phyloP scores from a whole-genome alignment of 2,329 filamentous ascomycete species.

The Alternaria sp. region DNA sequence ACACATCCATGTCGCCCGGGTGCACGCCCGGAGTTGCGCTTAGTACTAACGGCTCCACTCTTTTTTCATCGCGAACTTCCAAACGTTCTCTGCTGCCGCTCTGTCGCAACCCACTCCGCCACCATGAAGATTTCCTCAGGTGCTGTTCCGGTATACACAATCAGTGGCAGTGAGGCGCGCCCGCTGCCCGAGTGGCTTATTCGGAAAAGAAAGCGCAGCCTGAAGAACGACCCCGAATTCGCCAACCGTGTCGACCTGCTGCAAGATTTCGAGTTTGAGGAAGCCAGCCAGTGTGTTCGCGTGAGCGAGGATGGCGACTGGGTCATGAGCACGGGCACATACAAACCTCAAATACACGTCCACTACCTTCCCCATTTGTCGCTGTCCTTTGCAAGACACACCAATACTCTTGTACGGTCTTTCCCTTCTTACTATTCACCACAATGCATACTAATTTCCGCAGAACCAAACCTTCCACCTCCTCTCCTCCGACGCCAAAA shows the following conservation, averaged over 20 bases:
- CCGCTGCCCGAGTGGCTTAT: conserved; percentile 96
- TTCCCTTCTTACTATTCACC: background rate
- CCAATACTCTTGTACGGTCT: conserved; percentile 68
- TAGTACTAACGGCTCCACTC: background rate
- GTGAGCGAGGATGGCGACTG: conserved; percentile 96
- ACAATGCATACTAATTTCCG: background rate
- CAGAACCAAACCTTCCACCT: conserved; percentile 86
- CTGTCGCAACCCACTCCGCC: conserved; percentile 17
- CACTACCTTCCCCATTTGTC: conserved; percentile 93
- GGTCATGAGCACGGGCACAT: conserved; percentile 53
- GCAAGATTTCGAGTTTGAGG: conserved; percentile 97
- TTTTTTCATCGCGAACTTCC: conserved; percentile 10
- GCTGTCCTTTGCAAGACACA: conserved; percentile 92
- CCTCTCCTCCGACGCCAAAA: conserved; percentile 88
- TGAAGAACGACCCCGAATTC: conserved; percentile 93
- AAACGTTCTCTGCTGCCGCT: background rate
- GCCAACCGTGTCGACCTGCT: conserved; percentile 92
- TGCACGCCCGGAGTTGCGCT: background rate
- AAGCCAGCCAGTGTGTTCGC: conserved; percentile 88
- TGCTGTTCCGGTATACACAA: conserved; percentile 88
- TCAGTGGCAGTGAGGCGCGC: conserved; percentile 86
- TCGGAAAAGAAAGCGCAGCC: conserved; percentile 78
- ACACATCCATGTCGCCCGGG: background rate
- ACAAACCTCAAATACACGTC: conserved; percentile 81
- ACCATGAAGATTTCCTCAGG: conserved; percentile 83